A percentile compares a stretch with the other conserved stretches of the same genome.
These are phyloP conservation scores for Solanum hybrid DNA, from an alignment of 305 asterid genomes.

Conservation along the genomic window DNA sequence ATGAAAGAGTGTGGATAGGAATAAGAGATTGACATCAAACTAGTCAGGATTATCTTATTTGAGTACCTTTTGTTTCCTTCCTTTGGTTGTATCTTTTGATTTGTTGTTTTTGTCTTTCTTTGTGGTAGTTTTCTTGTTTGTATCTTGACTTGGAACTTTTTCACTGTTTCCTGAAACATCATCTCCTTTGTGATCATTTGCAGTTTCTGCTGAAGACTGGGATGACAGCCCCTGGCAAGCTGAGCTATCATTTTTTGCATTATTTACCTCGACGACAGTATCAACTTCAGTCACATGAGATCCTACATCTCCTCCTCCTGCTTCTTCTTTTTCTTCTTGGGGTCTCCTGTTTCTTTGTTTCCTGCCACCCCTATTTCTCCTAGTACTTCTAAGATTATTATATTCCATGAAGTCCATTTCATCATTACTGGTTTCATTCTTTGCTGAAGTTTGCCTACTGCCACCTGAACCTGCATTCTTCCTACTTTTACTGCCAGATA, in stretches of 20 bases:
- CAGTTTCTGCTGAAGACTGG: constrained; percentile 31
- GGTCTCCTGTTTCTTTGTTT: constrained; percentile 43
- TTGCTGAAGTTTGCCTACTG: constrained; percentile 29
- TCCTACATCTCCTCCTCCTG: constrained; percentile 12
- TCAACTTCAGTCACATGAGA: constrained; percentile 21
- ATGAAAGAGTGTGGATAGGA: not conserved
- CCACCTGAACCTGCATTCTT: constrained; percentile 22
- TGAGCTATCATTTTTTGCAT: constrained; percentile 23
- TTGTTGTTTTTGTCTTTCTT: constrained; percentile 50
- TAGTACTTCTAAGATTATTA: constrained; percentile 50
- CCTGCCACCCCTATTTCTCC: constrained; percentile 63
- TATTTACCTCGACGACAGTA: constrained; percentile 21
- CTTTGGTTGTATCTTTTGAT: constrained; percentile 45
- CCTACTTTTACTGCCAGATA: constrained; percentile 47
- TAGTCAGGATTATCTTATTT: not conserved
- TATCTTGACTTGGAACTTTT: constrained; percentile 30
- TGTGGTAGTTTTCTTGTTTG: constrained; percentile 29
- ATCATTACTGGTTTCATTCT: constrained; percentile 36
- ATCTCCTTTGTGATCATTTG: constrained; percentile 23
- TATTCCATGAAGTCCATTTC: constrained; percentile 75
- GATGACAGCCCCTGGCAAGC: constrained; percentile 27
- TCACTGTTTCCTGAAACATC: constrained; percentile 25
- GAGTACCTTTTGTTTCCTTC: constrained; percentile 68
- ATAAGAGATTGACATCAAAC: not conserved
- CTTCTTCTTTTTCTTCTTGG: constrained; percentile 21